Evolutionary conservation across 2,329 filamentous ascomycete genomes (phyloP).

Genomic region (Teratosphaeria nubilosa): DNA sequence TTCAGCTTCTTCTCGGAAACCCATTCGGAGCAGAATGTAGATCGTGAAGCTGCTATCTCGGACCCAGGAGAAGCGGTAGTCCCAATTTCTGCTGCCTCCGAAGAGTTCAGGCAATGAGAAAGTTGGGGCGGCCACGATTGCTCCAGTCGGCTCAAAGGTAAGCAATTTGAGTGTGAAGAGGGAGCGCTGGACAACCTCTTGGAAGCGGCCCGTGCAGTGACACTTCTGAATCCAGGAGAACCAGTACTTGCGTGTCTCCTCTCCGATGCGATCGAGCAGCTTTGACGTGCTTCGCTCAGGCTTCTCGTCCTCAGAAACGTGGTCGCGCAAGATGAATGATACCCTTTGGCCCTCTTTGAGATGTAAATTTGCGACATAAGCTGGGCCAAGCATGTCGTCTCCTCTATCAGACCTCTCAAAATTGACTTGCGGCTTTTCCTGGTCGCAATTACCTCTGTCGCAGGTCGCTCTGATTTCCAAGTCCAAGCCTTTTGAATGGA

Average conservation of each 20-base stretch:
- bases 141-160: slow-evolving; percentile 1
- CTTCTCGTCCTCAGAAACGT: neutral
- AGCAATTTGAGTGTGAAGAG: neutral
- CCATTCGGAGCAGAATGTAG: slow-evolving; percentile 63
- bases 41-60: slow-evolving; percentile 69
- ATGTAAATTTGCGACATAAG: neutral
- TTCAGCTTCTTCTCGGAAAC: slow-evolving; percentile 65
- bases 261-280: neutral
- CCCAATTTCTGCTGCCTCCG: slow-evolving; percentile 51
- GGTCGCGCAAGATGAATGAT: neutral
- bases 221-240: neutral
- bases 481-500: neutral
- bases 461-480: neutral
- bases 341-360: neutral
- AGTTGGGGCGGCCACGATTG: neutral
- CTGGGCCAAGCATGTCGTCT: neutral
- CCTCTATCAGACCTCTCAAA: neutral
- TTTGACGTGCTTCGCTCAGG: neutral
- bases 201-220: neutral
- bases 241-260: neutral
- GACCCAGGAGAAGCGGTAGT: slow-evolving; percentile 70
- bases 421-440: neutral
- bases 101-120: slow-evolving; percentile 22
- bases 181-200: neutral
- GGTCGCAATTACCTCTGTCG: neutral